Evolutionary conservation across 768 basidiomycete species (phyloP).

Genomic region (Leccinum fibrillosum): DNA sequence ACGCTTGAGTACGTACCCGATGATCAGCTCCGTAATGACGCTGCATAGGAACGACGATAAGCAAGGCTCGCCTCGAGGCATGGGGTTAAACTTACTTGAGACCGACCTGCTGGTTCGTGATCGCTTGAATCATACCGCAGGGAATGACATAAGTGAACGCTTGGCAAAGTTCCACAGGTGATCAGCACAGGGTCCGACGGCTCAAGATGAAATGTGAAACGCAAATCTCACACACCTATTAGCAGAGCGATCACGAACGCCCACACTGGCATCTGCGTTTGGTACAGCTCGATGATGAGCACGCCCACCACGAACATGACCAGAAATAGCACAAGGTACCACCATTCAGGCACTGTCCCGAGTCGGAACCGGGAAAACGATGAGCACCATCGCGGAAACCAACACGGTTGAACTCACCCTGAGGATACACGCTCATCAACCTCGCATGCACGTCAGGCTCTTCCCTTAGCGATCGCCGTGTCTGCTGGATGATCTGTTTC

Average conservation of each 20-base stretch:
- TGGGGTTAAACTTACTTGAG: slow-evolving; percentile 37
- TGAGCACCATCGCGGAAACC: not conserved
- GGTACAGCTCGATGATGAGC: slow-evolving; percentile 70
- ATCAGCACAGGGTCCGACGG: not conserved
- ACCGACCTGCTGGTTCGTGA: slow-evolving; percentile 78
- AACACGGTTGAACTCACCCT: slow-evolving; percentile 16
- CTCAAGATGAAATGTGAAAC: not conserved
- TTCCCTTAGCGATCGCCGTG: slow-evolving; percentile 66
- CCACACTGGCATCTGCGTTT: slow-evolving; percentile 67
- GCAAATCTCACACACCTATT: slow-evolving; percentile 29
- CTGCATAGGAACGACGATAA: slow-evolving; percentile 18
- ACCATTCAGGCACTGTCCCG: slow-evolving; percentile 74
- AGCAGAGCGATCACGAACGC: slow-evolving; percentile 66
- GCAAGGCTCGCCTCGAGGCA: not conserved
- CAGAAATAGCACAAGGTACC: slow-evolving; percentile 69
- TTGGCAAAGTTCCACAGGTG: slow-evolving; percentile 6
- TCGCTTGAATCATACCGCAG: slow-evolving; percentile 60
- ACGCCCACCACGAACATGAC: slow-evolving; percentile 71
- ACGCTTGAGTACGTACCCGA: slow-evolving; percentile 39
- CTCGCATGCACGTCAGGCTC: slow-evolving; percentile 84
- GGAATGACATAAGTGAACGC: slow-evolving; percentile 48
- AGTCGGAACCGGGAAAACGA: not conserved
- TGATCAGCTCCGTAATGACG: slow-evolving; percentile 78
- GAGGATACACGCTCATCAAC: slow-evolving; percentile 71
- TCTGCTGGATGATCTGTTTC: slow-evolving; percentile 73